Percentiles rank a stretch among this genome's conserved stretches.
These are phyloP conservation scores for Sarocladium brachiariae DNA, from an alignment of 2,329 filamentous ascomycete species.

Conservation along the genomic window DNA sequence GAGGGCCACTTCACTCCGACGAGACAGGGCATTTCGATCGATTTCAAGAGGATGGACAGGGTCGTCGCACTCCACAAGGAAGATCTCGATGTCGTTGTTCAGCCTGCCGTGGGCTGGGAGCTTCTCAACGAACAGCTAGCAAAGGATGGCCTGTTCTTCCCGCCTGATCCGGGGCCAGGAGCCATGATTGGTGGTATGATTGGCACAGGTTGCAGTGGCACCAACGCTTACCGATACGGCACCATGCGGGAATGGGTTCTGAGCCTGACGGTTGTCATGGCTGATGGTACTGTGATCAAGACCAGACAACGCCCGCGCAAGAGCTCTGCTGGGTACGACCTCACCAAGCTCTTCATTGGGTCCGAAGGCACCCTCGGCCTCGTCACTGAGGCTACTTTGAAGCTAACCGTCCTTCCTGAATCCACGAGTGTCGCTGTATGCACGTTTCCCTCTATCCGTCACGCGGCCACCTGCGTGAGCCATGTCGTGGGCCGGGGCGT, in stretches of 20 bases:
- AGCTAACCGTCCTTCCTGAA: constrained; percentile 74
- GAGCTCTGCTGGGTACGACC: constrained; percentile 84
- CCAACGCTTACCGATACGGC: constrained; percentile 86
- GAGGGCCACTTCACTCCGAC: constrained; percentile 87
- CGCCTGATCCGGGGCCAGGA: constrained; percentile 83
- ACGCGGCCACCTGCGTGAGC: constrained; percentile 73
- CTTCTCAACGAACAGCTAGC: constrained; percentile 70
- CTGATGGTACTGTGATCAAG: constrained; percentile 84
- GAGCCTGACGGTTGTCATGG: constrained; percentile 77
- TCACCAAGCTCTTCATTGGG: constrained; percentile 83
- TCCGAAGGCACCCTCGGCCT: constrained; percentile 88
- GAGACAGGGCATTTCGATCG: constrained; percentile 74
- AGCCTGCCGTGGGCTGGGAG: constrained; percentile 84
- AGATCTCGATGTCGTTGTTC: constrained; percentile 69
- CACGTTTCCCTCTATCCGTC: constrained; percentile 50
- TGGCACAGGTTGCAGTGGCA: constrained; percentile 67
- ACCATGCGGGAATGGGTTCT: constrained; percentile 95
- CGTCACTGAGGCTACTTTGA: constrained; percentile 84
- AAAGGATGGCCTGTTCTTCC: constrained; percentile 77
- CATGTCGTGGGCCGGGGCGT: constrained; percentile 74
- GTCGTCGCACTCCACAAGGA: constrained; percentile 71
- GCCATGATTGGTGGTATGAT: constrained; percentile 91
- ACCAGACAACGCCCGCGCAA: constrained; percentile 83
- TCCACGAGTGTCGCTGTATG: constrained; percentile 75
- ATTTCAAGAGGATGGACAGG: constrained; percentile 80